Evolutionary conservation across 163 green algal genomes (phyloP).

Genomic region (Prototheca stagnorum): DNA sequence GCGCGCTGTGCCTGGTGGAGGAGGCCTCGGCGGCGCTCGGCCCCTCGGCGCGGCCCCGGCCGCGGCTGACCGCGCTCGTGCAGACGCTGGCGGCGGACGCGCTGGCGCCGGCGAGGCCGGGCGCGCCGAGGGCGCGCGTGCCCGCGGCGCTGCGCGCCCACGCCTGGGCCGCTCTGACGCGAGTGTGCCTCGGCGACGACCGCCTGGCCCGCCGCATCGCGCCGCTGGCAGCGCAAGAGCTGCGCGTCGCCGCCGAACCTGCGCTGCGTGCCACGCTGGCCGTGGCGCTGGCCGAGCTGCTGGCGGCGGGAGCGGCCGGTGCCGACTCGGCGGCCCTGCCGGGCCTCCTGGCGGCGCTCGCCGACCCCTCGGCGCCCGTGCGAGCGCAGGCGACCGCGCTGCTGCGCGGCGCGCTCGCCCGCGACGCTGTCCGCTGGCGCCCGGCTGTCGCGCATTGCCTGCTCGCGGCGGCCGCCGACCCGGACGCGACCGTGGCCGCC

Average conservation of each 20-base stretch:
- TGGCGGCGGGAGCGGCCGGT: no score
- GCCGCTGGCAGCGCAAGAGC: conserved; percentile 63
- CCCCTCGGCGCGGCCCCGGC: conserved; percentile 6
- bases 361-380: no score
- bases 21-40: conserved; percentile 48
- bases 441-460: no score
- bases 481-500: no score
- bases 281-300: conserved; percentile 66
- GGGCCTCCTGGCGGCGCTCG: no score
- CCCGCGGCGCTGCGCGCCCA: conserved; percentile 27
- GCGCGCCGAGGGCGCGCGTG: background rate
- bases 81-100: conserved; percentile 38
- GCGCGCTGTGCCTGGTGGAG: conserved; percentile 41
- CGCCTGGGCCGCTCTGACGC: conserved; percentile 64
- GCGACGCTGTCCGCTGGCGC: no score
- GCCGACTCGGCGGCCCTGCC: no score
- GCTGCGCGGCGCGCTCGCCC: no score
- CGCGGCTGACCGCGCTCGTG: conserved; percentile 34
- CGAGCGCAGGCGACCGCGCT: no score
- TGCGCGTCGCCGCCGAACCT: conserved; percentile 25
- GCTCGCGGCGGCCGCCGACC: no score
- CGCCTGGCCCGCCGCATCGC: conserved; percentile 54
- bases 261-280: conserved; percentile 78
- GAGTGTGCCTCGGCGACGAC: conserved; percentile 68
- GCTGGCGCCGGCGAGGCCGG: conserved; percentile 9